Conservation (phyloP, 2,329 filamentous ascomycete species). For the Penicillium sumatraense region DNA sequence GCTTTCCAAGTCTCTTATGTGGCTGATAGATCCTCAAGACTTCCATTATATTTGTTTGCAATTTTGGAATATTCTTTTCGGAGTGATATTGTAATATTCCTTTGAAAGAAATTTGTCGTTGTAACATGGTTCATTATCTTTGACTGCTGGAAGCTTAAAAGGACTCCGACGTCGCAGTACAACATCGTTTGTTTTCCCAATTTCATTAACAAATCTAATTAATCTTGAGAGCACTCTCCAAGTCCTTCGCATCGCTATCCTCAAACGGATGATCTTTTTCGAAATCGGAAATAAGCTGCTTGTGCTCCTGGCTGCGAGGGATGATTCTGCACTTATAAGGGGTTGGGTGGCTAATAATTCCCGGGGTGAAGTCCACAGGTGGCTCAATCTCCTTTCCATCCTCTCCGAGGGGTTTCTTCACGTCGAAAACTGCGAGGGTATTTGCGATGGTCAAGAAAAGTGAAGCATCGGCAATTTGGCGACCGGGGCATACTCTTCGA, state of each 20-base stretch:
- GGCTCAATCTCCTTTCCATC: constrained; percentile 44
- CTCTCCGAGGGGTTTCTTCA: constrained; percentile 42
- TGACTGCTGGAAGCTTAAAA: no score
- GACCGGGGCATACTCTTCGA: constrained; percentile 47
- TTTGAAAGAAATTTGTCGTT: no score
- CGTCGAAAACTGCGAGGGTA: constrained; percentile 52
- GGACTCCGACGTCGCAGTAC: no score
- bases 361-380: constrained; percentile 39
- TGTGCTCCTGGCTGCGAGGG: constrained; percentile 36
- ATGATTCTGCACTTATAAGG: constrained; percentile 41
- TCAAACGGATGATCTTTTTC: constrained; percentile 46
- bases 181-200: no score
- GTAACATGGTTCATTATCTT: no score
- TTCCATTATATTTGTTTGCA: no score
- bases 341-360: constrained; percentile 40
- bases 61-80: no score
- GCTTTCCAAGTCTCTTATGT: no score
- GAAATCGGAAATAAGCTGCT: constrained; percentile 38
- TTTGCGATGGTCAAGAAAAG: constrained; percentile 52
- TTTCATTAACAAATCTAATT: not conserved
- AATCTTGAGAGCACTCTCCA: not conserved
- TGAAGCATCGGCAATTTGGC: constrained; percentile 44
- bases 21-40: no score
- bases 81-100: no score
- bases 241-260: constrained; percentile 39